Evolutionary conservation across 2,329 filamentous ascomycete species (phyloP).

Genomic region (Sphaerulina musiva): DNA sequence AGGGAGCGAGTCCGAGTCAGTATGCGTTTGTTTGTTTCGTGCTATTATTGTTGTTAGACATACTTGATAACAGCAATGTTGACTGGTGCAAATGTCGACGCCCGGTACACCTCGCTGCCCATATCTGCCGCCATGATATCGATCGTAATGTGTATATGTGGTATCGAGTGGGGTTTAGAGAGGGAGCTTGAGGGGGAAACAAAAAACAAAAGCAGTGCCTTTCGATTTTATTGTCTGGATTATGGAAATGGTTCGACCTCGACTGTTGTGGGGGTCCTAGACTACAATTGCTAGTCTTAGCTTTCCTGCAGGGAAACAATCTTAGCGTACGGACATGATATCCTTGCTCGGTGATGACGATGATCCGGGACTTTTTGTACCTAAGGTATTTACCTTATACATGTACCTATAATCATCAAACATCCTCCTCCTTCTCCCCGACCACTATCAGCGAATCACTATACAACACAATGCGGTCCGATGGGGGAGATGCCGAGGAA

Average conservation of each 20-base stretch:
- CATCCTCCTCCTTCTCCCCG: too few species aligned
- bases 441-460: too few species aligned
- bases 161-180: too few species aligned
- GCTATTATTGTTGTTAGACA: slow-evolving; percentile 19
- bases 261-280: too few species aligned
- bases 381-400: neutral
- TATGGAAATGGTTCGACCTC: neutral
- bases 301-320: neutral
- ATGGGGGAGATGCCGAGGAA: slow-evolving; percentile 38
- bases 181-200: too few species aligned
- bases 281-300: neutral
- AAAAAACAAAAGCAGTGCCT: neutral
- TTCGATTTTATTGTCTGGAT: too few species aligned
- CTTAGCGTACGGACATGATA: neutral
- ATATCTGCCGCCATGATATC: slow-evolving; percentile 38
- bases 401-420: too few species aligned
- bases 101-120: slow-evolving; percentile 60
- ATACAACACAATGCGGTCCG: slow-evolving; percentile 20
- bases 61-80: slow-evolving; percentile 98
- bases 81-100: slow-evolving; percentile 92
- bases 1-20: slow-evolving; percentile 3
- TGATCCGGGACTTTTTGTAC: neutral
- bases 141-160: neutral
- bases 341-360: neutral
- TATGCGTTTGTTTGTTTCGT: slow-evolving; percentile 14